These are phyloP conservation scores for Penicillium arizonense DNA, from an alignment of 495 filamentous ascomycete species.

Conservation along the genomic window DNA sequence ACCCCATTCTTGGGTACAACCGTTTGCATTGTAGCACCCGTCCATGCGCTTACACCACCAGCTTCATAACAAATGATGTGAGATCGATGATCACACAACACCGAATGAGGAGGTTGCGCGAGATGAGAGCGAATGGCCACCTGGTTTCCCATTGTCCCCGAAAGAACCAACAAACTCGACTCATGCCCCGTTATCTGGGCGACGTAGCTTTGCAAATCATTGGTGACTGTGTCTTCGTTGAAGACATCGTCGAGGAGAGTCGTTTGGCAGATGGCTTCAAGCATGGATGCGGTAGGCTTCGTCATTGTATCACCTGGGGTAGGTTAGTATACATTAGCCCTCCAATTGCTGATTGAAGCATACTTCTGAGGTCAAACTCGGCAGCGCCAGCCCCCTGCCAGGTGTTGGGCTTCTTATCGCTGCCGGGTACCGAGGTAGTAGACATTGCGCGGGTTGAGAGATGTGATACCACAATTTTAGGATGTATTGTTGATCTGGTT, in stretches of 20 bases:
- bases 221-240: constrained; percentile 75
- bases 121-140: constrained; percentile 49
- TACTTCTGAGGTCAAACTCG: constrained; percentile 60
- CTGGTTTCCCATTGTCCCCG: constrained; percentile 81
- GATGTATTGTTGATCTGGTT: background rate
- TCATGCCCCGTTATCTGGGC: constrained; percentile 70
- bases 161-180: constrained; percentile 70
- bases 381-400: constrained; percentile 63
- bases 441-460: constrained; percentile 21
- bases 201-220: constrained; percentile 65
- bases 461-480: constrained; percentile 20
- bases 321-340: background rate
- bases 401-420: constrained; percentile 31
- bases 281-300: constrained; percentile 79
- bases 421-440: constrained; percentile 8
- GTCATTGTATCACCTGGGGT: constrained; percentile 70
- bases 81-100: constrained; percentile 47
- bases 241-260: constrained; percentile 83
- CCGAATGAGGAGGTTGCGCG: constrained; percentile 47
- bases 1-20: constrained; percentile 57
- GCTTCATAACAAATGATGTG: constrained; percentile 52
- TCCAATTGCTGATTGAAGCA: constrained; percentile 17
- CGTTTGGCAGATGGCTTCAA: constrained; percentile 57
- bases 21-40: constrained; percentile 41
- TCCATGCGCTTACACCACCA: constrained; percentile 47